Base-by-base conservation (phyloP, 2,329 filamentous ascomycete species). In the Calonectria hawksworthii region DNA sequence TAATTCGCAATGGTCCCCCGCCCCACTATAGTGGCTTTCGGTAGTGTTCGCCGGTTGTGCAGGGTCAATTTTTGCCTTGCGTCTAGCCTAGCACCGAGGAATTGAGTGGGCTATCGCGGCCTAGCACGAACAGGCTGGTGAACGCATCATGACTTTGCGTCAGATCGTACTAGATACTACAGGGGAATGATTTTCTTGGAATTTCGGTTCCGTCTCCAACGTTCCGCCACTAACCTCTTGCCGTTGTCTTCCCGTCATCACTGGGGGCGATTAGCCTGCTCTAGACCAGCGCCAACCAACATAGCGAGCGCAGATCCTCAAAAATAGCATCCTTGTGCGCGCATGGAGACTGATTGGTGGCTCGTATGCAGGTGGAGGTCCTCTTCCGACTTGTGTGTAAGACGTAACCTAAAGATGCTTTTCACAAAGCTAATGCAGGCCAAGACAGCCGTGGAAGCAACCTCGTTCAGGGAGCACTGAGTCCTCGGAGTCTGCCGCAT, bases 361-460 rank as follows among this genome's bases (percentile, higher is more conserved):
- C 16, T 56, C n/a, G 21, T 23, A 23, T n/a, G 9, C 52, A 61
- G 30, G 66, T 68, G 66, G 65, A 32, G 61, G 36, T 38, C 28
- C 16, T 26, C 18, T 32, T 65, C 61, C 41, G 61, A 47, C 38
- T 47, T 30, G 30, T 50, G 36, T 52, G 51, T 54, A 63, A 50
- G 38, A 68, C 23, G 26, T 30, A 59, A 56, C 66, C 28, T 59
- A 26, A 69, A 23, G 36, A 47, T 41, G 52, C 21, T 34, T 41
- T 70, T 51, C 38, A 36, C 44, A 50, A 44, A 26, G 32, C 56
- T 70, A 70, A 70, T 70, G 68, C 68, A 70, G 41, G 68, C 68
- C 68, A 70, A 70, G 68, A 70, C 68, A 61, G 28, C 36, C 26
- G 66, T 44, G 36, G 28, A 63, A 70, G 26, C 23, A 56, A 51